Conservation (phyloP, 345 rosid genomes). For the Gossypium raimondii region DNA sequence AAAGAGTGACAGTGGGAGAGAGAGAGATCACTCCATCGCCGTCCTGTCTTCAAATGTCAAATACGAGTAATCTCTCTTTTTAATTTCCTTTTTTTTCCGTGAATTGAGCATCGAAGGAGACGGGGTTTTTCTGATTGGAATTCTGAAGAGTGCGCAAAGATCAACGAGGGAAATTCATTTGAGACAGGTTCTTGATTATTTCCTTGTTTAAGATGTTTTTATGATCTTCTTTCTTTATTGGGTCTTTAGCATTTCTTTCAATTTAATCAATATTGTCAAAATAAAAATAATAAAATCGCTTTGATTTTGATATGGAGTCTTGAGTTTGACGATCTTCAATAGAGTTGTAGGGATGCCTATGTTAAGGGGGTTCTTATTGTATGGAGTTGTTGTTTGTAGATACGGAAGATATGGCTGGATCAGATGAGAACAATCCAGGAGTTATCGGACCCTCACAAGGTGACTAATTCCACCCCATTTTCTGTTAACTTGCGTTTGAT, state of each 20-base stretch:
- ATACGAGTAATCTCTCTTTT: slow-evolving; percentile 30
- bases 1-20: neutral
- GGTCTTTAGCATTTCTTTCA: slow-evolving; percentile 14
- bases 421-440: slow-evolving; percentile 33
- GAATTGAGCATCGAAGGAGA: neutral
- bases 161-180: neutral
- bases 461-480: slow-evolving; percentile 16
- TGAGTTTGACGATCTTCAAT: no score
- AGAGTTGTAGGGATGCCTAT: no score
- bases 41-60: neutral
- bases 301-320: neutral
- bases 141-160: neutral
- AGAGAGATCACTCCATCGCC: neutral
- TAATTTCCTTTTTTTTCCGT: slow-evolving; percentile 11
- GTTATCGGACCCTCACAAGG: slow-evolving; percentile 51
- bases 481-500: neutral
- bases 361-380: slow-evolving; percentile 6
- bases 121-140: slow-evolving; percentile 2
- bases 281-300: neutral
- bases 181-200: neutral
- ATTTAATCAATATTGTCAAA: neutral
- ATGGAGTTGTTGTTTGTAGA: slow-evolving; percentile 22
- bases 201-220: neutral
- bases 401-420: slow-evolving; percentile 52
- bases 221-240: slow-evolving; percentile 29